A percentile compares a stretch with the other conserved stretches of the same genome.
Evolutionary conservation across 116 monocot species (phyloP).

Genomic region (Papilionanthe hybrid): DNA sequence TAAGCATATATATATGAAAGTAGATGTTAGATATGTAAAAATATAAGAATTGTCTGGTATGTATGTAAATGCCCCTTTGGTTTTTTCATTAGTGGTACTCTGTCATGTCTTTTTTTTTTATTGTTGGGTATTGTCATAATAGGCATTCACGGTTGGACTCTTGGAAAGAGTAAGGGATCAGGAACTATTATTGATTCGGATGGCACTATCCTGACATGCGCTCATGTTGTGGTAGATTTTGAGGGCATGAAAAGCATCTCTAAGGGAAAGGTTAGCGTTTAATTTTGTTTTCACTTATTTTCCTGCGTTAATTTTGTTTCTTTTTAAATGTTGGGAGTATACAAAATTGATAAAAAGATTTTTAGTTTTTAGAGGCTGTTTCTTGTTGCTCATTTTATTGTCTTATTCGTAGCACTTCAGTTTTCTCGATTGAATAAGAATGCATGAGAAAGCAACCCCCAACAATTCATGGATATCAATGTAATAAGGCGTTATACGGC

Average conservation of each 20-base stretch:
- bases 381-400: background rate
- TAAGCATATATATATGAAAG: no score
- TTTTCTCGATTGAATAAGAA: background rate
- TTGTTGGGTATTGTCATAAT: background rate
- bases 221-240: slow-evolving; percentile 66
- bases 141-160: slow-evolving; percentile 47
- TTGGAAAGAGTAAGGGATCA: slow-evolving; percentile 78
- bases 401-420: background rate
- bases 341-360: background rate
- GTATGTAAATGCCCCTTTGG: no score
- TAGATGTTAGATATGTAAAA: no score
- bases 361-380: background rate
- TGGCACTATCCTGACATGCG: slow-evolving; percentile 89
- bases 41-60: no score
- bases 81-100: background rate
- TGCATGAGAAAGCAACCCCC: background rate
- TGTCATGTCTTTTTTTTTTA: background rate
- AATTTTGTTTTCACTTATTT: background rate
- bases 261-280: slow-evolving; percentile 41
- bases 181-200: slow-evolving; percentile 90
- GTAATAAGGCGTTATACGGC: no score
- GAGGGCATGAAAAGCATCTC: slow-evolving; percentile 31
- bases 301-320: background rate
- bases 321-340: background rate
- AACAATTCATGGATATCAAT: no score